phyloP scores from a whole-genome alignment of 257 asterid genomes.

The Primulina eburnea region DNA sequence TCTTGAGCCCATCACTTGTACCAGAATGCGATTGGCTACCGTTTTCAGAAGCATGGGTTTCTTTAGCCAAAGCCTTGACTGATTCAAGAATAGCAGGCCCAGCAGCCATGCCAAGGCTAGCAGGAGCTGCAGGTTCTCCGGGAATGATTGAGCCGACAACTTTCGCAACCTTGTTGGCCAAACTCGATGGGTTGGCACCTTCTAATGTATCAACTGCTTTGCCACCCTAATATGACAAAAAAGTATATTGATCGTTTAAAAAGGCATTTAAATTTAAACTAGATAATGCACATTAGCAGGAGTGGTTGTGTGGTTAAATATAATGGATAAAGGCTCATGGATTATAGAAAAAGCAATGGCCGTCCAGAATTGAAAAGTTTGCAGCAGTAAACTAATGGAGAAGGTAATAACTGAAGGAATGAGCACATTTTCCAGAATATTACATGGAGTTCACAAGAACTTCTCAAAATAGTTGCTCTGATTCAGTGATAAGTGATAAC shows the following conservation, averaged over 20 bases:
- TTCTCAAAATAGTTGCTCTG: constrained; percentile 16
- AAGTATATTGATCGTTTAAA: background rate
- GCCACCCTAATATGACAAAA: constrained; percentile 58
- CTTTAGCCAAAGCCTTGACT: constrained; percentile 64
- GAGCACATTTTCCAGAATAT: background rate
- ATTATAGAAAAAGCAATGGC: background rate
- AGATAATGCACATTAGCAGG: background rate
- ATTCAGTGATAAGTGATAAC: no score
- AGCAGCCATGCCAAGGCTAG: constrained; percentile 98
- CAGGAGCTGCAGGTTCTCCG: constrained; percentile 93
- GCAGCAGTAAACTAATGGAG: background rate
- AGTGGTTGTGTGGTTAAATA: background rate
- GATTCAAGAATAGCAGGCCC: constrained; percentile 83
- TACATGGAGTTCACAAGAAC: background rate
- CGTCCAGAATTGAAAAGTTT: background rate
- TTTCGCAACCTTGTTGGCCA: constrained; percentile 96
- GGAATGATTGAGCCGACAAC: constrained; percentile 71
- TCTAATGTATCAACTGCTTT: constrained; percentile 76
- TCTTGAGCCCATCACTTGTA: constrained; percentile 37
- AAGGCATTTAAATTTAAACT: background rate
- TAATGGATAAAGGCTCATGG: background rate
- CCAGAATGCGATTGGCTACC: constrained; percentile 35
- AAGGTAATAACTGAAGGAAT: background rate
- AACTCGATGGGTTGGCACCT: constrained; percentile 95
- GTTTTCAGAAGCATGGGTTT: constrained; percentile 40